These are phyloP conservation scores for Phytophthora citricola DNA, from an alignment of 352 stramenopile species.

Conservation along the genomic window DNA sequence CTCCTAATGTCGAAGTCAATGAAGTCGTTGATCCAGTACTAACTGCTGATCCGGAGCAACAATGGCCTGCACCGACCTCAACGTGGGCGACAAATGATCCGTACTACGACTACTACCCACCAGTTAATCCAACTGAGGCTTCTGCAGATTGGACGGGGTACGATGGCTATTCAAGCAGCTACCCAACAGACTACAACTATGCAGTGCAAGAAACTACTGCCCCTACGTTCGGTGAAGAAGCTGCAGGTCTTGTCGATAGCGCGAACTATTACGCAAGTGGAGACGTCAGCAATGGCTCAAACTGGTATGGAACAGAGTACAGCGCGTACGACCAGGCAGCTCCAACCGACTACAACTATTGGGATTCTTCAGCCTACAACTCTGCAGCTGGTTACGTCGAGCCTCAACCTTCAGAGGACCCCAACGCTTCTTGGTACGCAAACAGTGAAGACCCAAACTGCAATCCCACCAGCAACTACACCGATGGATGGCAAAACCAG, in stretches of 20 bases:
- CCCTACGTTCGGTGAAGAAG: neutral
- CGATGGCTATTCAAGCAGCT: slow-evolving; percentile 13
- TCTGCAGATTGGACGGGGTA: slow-evolving; percentile 22
- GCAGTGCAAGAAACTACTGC: neutral
- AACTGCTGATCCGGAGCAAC: slow-evolving; percentile 9
- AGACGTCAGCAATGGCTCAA: slow-evolving; percentile 11
- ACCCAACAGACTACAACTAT: slow-evolving; percentile 15
- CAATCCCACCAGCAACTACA: neutral
- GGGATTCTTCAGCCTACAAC: neutral
- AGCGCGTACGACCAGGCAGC: slow-evolving; percentile 34
- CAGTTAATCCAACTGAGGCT: slow-evolving; percentile 1
- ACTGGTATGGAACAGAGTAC: slow-evolving; percentile 37
- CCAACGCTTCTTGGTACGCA: slow-evolving; percentile 14
- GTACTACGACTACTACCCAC: slow-evolving; percentile 31
- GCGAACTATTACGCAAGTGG: slow-evolving; percentile 27
- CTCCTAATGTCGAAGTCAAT: neutral
- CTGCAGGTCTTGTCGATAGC: slow-evolving; percentile 31
- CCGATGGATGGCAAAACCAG: slow-evolving; percentile 17
- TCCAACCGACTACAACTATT: slow-evolving; percentile 27
- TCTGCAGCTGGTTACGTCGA: slow-evolving; percentile 2
- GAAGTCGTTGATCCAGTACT: neutral
- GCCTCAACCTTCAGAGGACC: slow-evolving; percentile 3
- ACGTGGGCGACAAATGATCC: slow-evolving; percentile 14
- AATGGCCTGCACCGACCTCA: slow-evolving; percentile 1
- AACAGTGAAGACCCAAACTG: neutral